These are phyloP conservation scores for Vanrija sp. DNA, from an alignment of 1,284 basidiomycete genomes.

Conservation along the genomic window DNA sequence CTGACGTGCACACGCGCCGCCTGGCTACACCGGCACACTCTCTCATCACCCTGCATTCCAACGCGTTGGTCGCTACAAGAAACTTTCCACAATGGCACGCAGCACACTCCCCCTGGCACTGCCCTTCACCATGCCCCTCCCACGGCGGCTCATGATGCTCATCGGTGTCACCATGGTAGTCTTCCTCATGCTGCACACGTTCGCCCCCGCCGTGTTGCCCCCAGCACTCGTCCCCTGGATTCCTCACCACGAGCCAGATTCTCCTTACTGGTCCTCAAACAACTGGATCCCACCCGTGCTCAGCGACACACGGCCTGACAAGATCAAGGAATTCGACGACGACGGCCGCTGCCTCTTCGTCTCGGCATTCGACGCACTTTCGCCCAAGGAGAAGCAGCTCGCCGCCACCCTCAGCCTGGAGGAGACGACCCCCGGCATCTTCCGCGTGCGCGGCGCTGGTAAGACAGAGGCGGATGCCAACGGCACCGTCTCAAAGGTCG, in stretches of 20 bases:
- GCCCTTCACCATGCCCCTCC: slow-evolving; percentile 22
- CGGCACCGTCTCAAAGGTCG: slow-evolving; percentile 14
- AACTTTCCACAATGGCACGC: background rate
- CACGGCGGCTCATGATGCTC: slow-evolving; percentile 34
- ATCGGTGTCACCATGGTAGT: slow-evolving; percentile 24
- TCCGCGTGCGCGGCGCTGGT: slow-evolving; percentile 13
- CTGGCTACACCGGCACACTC: background rate
- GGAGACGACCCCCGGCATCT: slow-evolving; percentile 38
- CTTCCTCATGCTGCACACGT: slow-evolving; percentile 39
- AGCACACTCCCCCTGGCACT: background rate
- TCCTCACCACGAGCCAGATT: slow-evolving; percentile 37
- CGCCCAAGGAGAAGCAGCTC: slow-evolving; percentile 32
- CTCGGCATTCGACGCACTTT: slow-evolving; percentile 46
- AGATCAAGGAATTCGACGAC: slow-evolving; percentile 44
- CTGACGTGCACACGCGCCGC: background rate
- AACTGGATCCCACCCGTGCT: slow-evolving; percentile 45
- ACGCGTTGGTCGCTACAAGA: background rate
- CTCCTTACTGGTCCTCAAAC: slow-evolving; percentile 32
- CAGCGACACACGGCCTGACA: slow-evolving; percentile 26
- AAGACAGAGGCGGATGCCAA: slow-evolving; percentile 10
- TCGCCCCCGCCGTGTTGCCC: slow-evolving; percentile 35
- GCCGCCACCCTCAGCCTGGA: slow-evolving; percentile 34
- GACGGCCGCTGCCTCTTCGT: slow-evolving; percentile 46
- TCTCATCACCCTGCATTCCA: too few species aligned
- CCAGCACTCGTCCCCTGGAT: slow-evolving; percentile 31